Conservation (phyloP, 768 basidiomycete species). For the Chiua virens region DNA sequence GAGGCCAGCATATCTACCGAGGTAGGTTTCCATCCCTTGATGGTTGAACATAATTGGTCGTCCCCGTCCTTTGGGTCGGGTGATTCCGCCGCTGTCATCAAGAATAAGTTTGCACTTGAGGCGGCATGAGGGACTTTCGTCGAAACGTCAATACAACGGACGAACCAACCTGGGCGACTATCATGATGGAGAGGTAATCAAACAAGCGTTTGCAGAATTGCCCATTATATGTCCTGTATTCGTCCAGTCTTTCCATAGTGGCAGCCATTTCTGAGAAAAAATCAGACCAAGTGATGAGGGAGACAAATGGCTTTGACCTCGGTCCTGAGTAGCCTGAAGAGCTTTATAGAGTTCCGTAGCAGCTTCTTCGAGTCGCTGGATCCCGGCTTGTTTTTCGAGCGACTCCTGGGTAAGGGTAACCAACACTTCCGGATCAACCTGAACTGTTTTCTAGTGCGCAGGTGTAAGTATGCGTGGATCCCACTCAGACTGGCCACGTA, state of each 20-base stretch:
- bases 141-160: background rate
- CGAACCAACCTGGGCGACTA: constrained; percentile 76
- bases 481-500: constrained; percentile 31
- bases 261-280: constrained; percentile 82
- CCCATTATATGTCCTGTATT: constrained; percentile 84
- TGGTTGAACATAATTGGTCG: constrained; percentile 60
- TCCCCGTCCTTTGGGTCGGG: constrained; percentile 42
- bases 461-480: background rate
- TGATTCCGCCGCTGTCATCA: constrained; percentile 60
- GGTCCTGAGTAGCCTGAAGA: constrained; percentile 83
- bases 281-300: constrained; percentile 4
- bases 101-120: constrained; percentile 66
- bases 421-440: constrained; percentile 81
- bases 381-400: constrained; percentile 73
- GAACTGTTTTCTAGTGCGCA: constrained; percentile 77
- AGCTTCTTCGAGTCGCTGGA: constrained; percentile 77
- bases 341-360: constrained; percentile 94
- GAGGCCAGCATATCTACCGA: constrained; percentile 86
- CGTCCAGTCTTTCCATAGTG: constrained; percentile 88
- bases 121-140: constrained; percentile 6
- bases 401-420: constrained; percentile 85
- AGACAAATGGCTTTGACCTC: constrained; percentile 47
- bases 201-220: constrained; percentile 93
- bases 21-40: constrained; percentile 72
- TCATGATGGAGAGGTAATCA: constrained; percentile 90